Evolutionary conservation across 805 yeast genomes (phyloP), one percentile per base, ranked within the genome.

Genomic region (Wickerhamomyces alni): DNA sequence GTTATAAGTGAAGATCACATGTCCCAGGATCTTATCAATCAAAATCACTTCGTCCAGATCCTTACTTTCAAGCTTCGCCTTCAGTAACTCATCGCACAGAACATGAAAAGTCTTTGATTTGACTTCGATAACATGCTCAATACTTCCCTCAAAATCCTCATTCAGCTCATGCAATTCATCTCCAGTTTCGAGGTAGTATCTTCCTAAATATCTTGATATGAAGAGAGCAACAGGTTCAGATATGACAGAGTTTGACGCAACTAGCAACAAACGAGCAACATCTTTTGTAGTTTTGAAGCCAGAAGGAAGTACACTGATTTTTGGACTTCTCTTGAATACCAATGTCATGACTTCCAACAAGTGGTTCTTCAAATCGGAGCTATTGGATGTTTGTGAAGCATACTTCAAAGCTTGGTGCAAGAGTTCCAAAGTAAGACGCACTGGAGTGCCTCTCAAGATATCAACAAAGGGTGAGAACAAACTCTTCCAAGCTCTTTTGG

Each of bases 11-110:
- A 57, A 47, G 2, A 69, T 43, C 15, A 72, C 50, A 9, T 58
- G 65, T 2, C 77, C 76, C 8, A 69, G 30, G 6, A 69, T 50
- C 4, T 66, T 44, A 30, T 74, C 75, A 32, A 69, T 57, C 37
- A 63, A 51, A 5, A 46, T 29, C 9, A 32, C 32, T 5, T 59
- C 57, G 10, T 50, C 48, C 3, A 49, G n/a, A 27, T 57, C 32
- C 0, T 4, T 39, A 1, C 49, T 45, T 1, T 37, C 26, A 1
- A 48, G 43, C 11, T 53, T 39, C 9, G 43, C 40, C 0, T 46
- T 39, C 0, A 58, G 17, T 26, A 73, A 47, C 10, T 47, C 38
- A 2, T 48, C 42, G 38, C 67, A 59, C 0, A 63, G 39, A 8
- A 51, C 39, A 42, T 64, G 57, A 26, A 70, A 31, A 4, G 41